phyloP scores from a whole-genome alignment of 2,329 filamentous ascomycete species.

The Daldinia sp. region DNA sequence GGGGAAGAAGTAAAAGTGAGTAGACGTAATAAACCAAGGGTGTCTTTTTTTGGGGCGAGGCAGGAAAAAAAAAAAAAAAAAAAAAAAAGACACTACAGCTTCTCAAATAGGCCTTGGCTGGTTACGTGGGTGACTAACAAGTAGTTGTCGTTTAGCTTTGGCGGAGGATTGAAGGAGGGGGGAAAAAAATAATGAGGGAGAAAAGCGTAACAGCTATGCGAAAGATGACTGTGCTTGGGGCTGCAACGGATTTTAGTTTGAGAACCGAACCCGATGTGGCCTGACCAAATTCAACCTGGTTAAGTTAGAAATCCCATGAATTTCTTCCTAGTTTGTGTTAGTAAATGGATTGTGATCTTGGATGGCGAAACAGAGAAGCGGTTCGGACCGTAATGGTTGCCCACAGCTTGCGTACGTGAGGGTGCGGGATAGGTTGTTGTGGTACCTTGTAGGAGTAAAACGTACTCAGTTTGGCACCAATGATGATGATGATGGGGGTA shows the following conservation, averaged over 20 bases:
- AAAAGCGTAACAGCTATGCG: slow-evolving; percentile 44
- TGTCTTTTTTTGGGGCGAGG: slow-evolving; percentile 2
- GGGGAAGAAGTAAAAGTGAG: slow-evolving; percentile 20
- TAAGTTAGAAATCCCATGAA: slow-evolving; percentile 32
- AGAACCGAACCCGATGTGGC: slow-evolving; percentile 41
- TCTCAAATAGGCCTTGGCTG: slow-evolving; percentile 37
- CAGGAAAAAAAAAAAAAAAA: background rate
- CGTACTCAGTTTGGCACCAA: background rate
- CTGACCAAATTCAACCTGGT: slow-evolving; percentile 39
- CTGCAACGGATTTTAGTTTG: slow-evolving; percentile 42
- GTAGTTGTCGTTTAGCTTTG: slow-evolving; percentile 31
- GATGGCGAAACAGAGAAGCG: slow-evolving; percentile 24
- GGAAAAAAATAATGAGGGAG: slow-evolving; percentile 35
- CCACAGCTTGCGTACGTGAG: slow-evolving; percentile 28
- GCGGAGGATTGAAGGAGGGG: slow-evolving; percentile 33
- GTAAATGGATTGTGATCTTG: slow-evolving; percentile 24
- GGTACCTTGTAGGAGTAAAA: background rate
- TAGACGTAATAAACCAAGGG: slow-evolving; percentile 10
- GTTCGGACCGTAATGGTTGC: slow-evolving; percentile 38
- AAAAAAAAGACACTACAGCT: slow-evolving; percentile 22
- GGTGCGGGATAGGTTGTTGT: slow-evolving; percentile 19
- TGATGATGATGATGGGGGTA: slow-evolving; percentile 4
- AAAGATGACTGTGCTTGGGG: slow-evolving; percentile 41
- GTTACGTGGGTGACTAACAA: slow-evolving; percentile 14
- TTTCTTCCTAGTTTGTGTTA: slow-evolving; percentile 30